phyloP scores from a whole-genome alignment of 352 stramenopile genomes.

The Phytophthora fragariaefolia region DNA sequence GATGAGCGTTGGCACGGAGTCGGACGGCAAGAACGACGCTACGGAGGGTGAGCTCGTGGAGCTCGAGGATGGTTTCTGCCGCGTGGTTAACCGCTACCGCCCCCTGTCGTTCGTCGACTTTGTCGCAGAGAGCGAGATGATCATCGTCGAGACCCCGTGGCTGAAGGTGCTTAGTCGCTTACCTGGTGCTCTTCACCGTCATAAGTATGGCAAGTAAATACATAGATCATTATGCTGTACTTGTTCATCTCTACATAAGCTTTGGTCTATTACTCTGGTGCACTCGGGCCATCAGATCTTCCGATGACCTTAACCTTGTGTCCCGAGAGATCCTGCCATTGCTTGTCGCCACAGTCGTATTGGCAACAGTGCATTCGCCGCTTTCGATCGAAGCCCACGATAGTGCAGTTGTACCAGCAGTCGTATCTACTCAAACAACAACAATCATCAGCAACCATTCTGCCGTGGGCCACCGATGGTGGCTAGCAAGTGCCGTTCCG shows the following conservation, averaged over 20 bases:
- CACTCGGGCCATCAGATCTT: conserved; percentile 24
- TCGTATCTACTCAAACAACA: conserved; percentile 70
- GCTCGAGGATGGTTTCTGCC: conserved; percentile 71
- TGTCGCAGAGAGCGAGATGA: conserved; percentile 72
- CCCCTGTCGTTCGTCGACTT: conserved; percentile 89
- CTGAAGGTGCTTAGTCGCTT: conserved; percentile 87
- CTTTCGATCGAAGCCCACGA: conserved; percentile 79
- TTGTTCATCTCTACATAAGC: conserved; percentile 7
- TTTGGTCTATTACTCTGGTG: not conserved
- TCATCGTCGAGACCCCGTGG: conserved; percentile 87
- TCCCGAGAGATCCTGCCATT: conserved; percentile 71
- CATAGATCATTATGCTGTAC: conserved; percentile 20
- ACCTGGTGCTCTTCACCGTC: conserved; percentile 79
- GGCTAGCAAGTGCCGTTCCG: too few species aligned
- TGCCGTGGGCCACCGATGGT: too few species aligned
- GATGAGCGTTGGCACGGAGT: conserved; percentile 68
- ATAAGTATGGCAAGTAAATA: conserved; percentile 90
- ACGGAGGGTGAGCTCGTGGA: conserved; percentile 70
- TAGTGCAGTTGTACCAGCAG: conserved; percentile 82
- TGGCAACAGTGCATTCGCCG: conserved; percentile 77
- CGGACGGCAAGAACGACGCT: conserved; percentile 56
- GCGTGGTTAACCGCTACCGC: conserved; percentile 83
- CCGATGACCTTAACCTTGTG: conserved; percentile 60
- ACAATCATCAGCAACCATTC: not conserved
- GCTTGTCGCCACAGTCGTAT: conserved; percentile 86